These are phyloP conservation scores for Clonostachys byssicola DNA, from an alignment of 2,329 filamentous ascomycete species.

Conservation along the genomic window DNA sequence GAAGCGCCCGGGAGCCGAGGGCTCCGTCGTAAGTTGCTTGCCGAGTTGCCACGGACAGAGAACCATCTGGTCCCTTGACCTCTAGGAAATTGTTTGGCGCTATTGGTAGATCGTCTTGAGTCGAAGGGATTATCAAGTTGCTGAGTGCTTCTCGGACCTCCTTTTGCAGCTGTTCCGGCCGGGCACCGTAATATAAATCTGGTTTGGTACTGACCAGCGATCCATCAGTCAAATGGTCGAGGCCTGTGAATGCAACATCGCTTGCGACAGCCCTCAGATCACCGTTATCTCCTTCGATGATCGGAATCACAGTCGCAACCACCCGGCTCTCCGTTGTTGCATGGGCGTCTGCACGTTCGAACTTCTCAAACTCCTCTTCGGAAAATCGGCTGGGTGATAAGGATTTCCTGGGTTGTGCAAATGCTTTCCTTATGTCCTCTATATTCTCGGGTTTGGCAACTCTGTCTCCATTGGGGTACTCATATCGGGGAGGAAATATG, in stretches of 20 bases:
- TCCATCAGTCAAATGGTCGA: conserved; percentile 26
- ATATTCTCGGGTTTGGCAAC: conserved; percentile 10
- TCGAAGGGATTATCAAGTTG: conserved; percentile 24
- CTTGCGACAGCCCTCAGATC: conserved; percentile 13
- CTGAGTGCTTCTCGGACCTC: conserved; percentile 14
- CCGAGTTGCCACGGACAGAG: conserved; percentile 14
- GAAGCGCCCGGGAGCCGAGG: conserved; percentile 23
- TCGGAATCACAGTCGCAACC: conserved; percentile 19
- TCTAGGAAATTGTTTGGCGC: conserved; percentile 32
- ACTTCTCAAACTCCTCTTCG: conserved; percentile 19
- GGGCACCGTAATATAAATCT: conserved; percentile 26
- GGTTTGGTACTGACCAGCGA: conserved; percentile 19
- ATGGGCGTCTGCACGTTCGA: conserved; percentile 16
- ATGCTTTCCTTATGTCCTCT: conserved; percentile 7
- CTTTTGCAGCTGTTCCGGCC: conserved; percentile 18
- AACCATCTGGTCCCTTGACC: conserved; percentile 25
- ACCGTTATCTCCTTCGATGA: conserved; percentile 17
- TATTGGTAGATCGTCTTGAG: conserved; percentile 18
- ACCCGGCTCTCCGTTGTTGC: conserved; percentile 27
- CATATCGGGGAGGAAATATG: conserved; percentile 7
- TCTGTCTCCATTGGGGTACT: conserved; percentile 7
- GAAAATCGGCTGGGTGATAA: conserved; percentile 29
- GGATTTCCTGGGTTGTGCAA: conserved; percentile 13
- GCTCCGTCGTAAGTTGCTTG: conserved; percentile 30
- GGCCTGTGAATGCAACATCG: conserved; percentile 23